A percentile compares a stretch with the other conserved stretches of the same genome.
Evolutionary conservation across 164 flowering plant genomes (phyloP).

Genomic region (Echeveria elegans): DNA sequence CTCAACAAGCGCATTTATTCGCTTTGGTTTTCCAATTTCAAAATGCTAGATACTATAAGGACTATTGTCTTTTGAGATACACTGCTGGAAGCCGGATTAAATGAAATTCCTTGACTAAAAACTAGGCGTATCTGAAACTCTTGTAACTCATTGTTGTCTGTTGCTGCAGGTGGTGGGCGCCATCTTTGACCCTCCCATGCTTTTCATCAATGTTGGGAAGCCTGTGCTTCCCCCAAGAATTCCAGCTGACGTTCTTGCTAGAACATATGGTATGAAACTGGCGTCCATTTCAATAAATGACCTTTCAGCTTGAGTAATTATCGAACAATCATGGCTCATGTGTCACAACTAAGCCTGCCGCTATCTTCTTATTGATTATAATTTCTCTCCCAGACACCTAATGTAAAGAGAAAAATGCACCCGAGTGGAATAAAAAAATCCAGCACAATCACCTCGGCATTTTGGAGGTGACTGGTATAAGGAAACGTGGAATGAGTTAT

Average conservation of each 20-base stretch:
- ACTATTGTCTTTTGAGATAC: neutral
- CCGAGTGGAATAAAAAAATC: conserved; percentile 44
- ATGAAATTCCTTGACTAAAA: neutral
- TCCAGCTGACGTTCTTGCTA: conserved; percentile 70
- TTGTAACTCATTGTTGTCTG: neutral
- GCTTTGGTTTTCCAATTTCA: neutral
- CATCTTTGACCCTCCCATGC: conserved; percentile 98
- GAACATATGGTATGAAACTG: conserved; percentile 60
- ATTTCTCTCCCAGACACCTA: conserved; percentile 26
- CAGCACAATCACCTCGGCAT: conserved; percentile 94
- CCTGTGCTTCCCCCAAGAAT: conserved; percentile 67
- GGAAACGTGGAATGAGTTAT: conserved; percentile 33
- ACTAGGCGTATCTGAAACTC: neutral
- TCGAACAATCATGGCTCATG: neutral
- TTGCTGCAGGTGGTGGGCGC: conserved; percentile 91
- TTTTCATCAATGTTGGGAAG: conserved; percentile 67
- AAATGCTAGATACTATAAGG: neutral
- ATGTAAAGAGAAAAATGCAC: conserved; percentile 38
- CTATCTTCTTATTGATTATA: neutral
- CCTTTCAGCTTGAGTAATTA: neutral
- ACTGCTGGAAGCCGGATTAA: neutral
- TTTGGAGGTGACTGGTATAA: conserved; percentile 99
- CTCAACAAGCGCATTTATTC: neutral
- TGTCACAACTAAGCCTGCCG: neutral
- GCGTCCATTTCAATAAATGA: neutral